Percentiles rank a stretch among this genome's conserved stretches.
Evolutionary conservation across 768 basidiomycete genomes (phyloP).

Genomic region (Fibroporia radiculosa): DNA sequence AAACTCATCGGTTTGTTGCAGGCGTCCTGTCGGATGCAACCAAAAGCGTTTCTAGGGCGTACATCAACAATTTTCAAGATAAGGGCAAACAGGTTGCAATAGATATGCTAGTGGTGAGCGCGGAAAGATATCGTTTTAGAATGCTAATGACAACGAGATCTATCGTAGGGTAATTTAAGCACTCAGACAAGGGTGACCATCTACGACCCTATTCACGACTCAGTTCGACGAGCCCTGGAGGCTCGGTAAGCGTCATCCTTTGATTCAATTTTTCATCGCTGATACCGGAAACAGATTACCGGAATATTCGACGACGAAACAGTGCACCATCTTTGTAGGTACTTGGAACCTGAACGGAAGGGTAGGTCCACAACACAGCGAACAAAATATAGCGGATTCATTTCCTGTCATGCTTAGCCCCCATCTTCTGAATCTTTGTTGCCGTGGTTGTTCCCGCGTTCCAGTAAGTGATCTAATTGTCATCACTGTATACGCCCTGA

Average conservation of each 20-base stretch:
- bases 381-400: not conserved
- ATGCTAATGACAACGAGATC: not conserved
- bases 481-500: not conserved
- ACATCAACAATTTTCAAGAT: conserved; percentile 97
- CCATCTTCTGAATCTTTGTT: conserved; percentile 80
- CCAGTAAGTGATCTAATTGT: conserved; percentile 44
- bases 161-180: conserved; percentile 80
- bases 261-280: not conserved
- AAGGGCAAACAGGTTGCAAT: conserved; percentile 91
- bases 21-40: conserved; percentile 94
- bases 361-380: conserved; percentile 31
- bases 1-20: conserved; percentile 16
- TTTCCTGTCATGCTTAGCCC: conserved; percentile 32
- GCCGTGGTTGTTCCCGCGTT: conserved; percentile 85
- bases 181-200: conserved; percentile 84
- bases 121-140: not conserved
- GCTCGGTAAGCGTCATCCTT: conserved; percentile 41
- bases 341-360: conserved; percentile 96
- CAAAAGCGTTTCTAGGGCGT: conserved; percentile 91
- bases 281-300: conserved; percentile 36
- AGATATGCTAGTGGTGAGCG: conserved; percentile 84
- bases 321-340: conserved; percentile 75
- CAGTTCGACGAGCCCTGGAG: conserved; percentile 64
- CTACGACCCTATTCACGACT: conserved; percentile 90
- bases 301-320: conserved; percentile 78